These are phyloP conservation scores for Codiaeum variegatum DNA, from an alignment of 441 rosid genomes.

Conservation along the genomic window DNA sequence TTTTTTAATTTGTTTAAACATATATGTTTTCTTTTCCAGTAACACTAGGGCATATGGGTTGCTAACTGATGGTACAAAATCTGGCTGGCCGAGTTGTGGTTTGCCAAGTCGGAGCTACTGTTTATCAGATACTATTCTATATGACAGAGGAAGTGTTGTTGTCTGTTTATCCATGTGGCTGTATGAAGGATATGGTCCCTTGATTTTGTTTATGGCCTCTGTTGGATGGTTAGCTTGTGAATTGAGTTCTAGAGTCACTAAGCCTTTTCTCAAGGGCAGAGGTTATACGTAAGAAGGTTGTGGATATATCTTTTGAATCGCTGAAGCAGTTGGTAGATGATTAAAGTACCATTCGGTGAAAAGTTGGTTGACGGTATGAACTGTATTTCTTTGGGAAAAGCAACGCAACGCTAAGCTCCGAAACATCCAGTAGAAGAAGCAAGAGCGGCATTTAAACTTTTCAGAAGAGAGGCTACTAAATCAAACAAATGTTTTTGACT, in stretches of 20 bases:
- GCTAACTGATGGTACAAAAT: background rate
- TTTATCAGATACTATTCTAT: conserved; percentile 85
- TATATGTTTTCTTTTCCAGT: background rate
- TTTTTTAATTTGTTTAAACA: background rate
- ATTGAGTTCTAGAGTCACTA: background rate
- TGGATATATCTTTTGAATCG: no score
- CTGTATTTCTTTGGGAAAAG: no score
- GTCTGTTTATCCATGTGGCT: conserved; percentile 82
- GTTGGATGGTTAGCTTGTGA: background rate
- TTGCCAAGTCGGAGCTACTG: conserved; percentile 37
- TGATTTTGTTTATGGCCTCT: background rate
- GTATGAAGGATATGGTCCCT: conserved; percentile 71
- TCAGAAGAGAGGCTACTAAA: no score
- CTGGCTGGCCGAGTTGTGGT: background rate
- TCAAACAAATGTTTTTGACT: no score
- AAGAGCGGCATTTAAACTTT: no score
- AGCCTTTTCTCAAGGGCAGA: background rate
- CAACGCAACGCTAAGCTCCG: no score
- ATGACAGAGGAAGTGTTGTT: conserved; percentile 86
- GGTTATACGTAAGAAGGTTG: background rate
- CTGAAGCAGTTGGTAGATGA: no score
- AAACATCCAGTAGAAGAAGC: no score
- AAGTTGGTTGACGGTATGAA: no score
- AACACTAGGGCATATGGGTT: background rate
- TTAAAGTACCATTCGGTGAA: no score